Conservation (phyloP, 1,284 basidiomycete genomes). For the Apiotrichum sp. region DNA sequence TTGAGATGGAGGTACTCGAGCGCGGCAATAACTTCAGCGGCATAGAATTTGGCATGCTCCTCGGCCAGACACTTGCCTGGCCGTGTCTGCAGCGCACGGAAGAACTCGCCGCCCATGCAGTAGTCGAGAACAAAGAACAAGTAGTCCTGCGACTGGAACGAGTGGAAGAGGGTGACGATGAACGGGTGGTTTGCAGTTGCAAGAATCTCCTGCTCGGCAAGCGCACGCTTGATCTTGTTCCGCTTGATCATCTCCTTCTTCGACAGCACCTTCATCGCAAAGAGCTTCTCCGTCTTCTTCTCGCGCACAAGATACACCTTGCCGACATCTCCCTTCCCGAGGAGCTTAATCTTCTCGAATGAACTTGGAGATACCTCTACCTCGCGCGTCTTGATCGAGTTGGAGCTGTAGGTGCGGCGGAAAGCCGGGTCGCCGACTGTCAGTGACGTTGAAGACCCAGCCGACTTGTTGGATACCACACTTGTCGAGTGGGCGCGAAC, state of each 20-base stretch:
- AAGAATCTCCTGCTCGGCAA: slow-evolving; percentile 94
- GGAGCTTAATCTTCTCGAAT: slow-evolving; percentile 89
- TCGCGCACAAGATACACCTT: slow-evolving; percentile 93
- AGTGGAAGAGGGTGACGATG: slow-evolving; percentile 95
- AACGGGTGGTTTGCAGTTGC: slow-evolving; percentile 95
- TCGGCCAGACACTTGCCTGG: slow-evolving; percentile 94
- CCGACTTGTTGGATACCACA: slow-evolving; percentile 8
- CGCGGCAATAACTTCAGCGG: slow-evolving; percentile 96
- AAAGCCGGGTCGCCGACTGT: slow-evolving; percentile 57
- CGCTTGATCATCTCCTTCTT: slow-evolving; percentile 98
- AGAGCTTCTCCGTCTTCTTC: slow-evolving; percentile 88
- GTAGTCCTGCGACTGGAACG: slow-evolving; percentile 95
- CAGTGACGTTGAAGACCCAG: not conserved
- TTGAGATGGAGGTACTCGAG: slow-evolving; percentile 97
- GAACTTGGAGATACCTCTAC: slow-evolving; percentile 85
- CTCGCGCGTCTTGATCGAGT: slow-evolving; percentile 90
- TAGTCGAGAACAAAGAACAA: slow-evolving; percentile 98
- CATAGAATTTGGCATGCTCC: slow-evolving; percentile 94
- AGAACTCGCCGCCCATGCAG: slow-evolving; percentile 99
- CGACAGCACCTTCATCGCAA: slow-evolving; percentile 94
- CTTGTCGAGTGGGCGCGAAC: slow-evolving; percentile 23
- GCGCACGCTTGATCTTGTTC: slow-evolving; percentile 93
- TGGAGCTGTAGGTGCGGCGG: slow-evolving; percentile 89
- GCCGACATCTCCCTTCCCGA: slow-evolving; percentile 93
- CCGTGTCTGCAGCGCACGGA: slow-evolving; percentile 88